Base-by-base conservation (phyloP, 1,284 basidiomycete genomes). In the Irpex sp. region DNA sequence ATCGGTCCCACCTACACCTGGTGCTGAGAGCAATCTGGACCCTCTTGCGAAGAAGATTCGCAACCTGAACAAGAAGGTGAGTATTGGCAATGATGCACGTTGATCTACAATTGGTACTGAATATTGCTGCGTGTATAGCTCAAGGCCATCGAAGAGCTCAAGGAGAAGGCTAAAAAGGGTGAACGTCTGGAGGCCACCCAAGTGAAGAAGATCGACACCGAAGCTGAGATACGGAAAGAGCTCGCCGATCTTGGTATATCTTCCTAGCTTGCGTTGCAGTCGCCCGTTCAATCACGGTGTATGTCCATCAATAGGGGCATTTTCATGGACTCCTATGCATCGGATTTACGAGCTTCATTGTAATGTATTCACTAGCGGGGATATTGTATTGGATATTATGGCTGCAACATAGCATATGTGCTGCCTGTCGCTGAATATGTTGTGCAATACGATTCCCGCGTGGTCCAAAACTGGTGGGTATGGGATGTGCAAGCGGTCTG, bases 61-160 rank as follows among this genome's bases (percentile, higher is more conserved):
- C 68, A 97, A 97, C 75, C 71, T 98, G 73, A 94, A 86, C 72
- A 98, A 98, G 84, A 97, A 97, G 89, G 92, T 94, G 63, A 51
- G 49, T 11, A 43, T 43, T 43, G 15, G 39, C 39, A 15, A 26
- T 67, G 81, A 75, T 68, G 21, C 11, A 50, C n/a, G 11, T 37
- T 26, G 26, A 5, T 46, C 36, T 49, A 49, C 61, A 13, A 19
- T 33, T 46, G 13, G 26, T 54, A 15, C 65, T 58, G 61, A 58
- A 57, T 72, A 51, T 26, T 46, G 62, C 37, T 37, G 15, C 17
- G 9, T 61, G 19, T 65, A 61, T 67, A 97, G 93, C 83, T 97
- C 70, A 97, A 97, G 76, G 95, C 94, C 11, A 97, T 97, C 68
- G 94, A 97, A 39, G 95, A 98, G 71, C 84, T 98, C 61, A 97